phyloP scores from a whole-genome alignment of 192 early-diverging fungal species.

The Gorgonomyces haynaldii region DNA sequence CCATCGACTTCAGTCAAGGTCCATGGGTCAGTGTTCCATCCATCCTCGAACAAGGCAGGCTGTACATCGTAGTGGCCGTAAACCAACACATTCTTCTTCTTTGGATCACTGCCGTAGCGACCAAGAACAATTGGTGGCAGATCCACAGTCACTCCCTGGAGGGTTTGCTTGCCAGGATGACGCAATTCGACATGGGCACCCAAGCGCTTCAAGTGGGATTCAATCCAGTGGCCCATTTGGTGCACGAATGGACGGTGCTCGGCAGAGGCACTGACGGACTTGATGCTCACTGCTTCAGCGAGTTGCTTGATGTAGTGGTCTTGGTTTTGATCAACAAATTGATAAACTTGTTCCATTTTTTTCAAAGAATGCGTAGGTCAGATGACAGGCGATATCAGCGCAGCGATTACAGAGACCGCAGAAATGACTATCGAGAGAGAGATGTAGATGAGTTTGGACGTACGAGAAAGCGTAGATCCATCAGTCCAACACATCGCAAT shows the following conservation, averaged over 20 bases:
- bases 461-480: too few species aligned
- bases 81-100: conserved; percentile 91
- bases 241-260: conserved; percentile 67
- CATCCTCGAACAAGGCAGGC: conserved; percentile 52
- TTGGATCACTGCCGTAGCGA: conserved; percentile 76
- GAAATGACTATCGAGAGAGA: not conserved
- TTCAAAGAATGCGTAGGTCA: not conserved
- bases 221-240: conserved; percentile 78
- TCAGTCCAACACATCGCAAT: too few species aligned
- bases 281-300: conserved; percentile 78
- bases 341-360: not conserved
- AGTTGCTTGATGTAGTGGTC: conserved; percentile 44
- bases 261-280: conserved; percentile 62
- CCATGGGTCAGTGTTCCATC: conserved; percentile 88
- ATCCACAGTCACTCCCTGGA: conserved; percentile 66
- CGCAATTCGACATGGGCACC: conserved; percentile 53
- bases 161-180: conserved; percentile 70
- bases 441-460: conserved; percentile 3
- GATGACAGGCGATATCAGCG: not conserved
- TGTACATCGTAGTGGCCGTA: conserved; percentile 99
- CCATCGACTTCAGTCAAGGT: conserved; percentile 74
- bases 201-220: conserved; percentile 56
- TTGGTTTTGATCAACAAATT: conserved; percentile 8
- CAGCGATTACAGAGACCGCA: not conserved
- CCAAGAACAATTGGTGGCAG: conserved; percentile 89